Base-by-base conservation (phyloP, 805 yeast genomes). In the Candida arabinofermentans region DNA sequence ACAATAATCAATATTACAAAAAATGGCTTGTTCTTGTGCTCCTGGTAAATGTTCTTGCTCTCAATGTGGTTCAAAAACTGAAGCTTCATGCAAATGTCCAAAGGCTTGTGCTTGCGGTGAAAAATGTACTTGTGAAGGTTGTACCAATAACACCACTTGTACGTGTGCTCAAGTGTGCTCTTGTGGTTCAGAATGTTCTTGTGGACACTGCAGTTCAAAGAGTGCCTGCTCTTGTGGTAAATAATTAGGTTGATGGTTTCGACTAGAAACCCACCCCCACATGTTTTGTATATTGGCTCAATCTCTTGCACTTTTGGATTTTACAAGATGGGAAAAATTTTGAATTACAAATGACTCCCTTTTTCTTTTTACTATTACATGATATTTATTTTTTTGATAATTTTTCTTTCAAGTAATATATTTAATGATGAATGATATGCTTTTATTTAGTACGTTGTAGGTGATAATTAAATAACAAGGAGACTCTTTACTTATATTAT, bases 21-120 rank as follows among this genome's bases (percentile, higher is more conserved):
- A 27, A 38, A 44, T 44, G 48, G 42, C 48, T 41, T 45, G 48
- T 31, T 42, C 48, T n/a, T 45, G 48, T 42, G 41, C 48, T 23
- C 46, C 46, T 39, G 27, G 24, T 24, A 35, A 42, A 21, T 42
- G 45, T 34, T 14, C 41, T 8, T 42, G 45, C 26, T 24, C 41
- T 27, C 35, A 29, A 34, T 42, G 45, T 24, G 29, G n/a, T 18
- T 9, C 31, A 26, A 16, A 16, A 31, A 24, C 17, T 30, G 24
- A 26, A 19, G 12, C 37, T 35, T 13, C 45, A 2, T 44, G 48
- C 17, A 26, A 41, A 9, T 44, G 45, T 14, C 34, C 44, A 21
- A 34, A 42, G 19, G 30, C 33, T n/a, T 41, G 45, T 27, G 17
- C 45, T 14, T 41, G 48, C 35, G 44, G 39, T 16, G 21, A 33